Evolutionary conservation across 371 early-diverging fungal genomes (phyloP).

Genomic region (Smittium culicis): DNA sequence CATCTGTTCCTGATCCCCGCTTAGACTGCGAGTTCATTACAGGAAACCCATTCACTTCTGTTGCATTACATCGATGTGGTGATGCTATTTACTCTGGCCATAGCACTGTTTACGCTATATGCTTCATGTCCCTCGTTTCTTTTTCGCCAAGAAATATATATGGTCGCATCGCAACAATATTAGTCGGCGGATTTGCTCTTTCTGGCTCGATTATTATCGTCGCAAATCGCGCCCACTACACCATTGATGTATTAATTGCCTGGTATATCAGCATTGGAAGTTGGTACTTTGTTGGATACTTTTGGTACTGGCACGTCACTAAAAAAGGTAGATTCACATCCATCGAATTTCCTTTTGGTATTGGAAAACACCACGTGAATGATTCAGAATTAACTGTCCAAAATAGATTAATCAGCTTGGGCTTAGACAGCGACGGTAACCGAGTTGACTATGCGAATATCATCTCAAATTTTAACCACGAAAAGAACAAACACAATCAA

Average conservation of each 20-base stretch:
- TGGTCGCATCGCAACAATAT: slow-evolving; percentile 23
- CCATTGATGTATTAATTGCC: slow-evolving; percentile 40
- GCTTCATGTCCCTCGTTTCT: slow-evolving; percentile 38
- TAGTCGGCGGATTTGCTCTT: slow-evolving; percentile 31
- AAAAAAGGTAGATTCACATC: slow-evolving; percentile 24
- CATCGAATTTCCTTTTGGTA: slow-evolving; percentile 30
- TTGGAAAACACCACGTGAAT: slow-evolving; percentile 22
- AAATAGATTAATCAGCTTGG: slow-evolving; percentile 1
- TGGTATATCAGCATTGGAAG: slow-evolving; percentile 38
- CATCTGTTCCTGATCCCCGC: slow-evolving; percentile 42
- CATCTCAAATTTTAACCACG: not conserved
- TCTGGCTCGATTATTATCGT: slow-evolving; percentile 38
- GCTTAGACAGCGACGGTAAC: not conserved
- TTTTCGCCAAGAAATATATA: slow-evolving; percentile 28
- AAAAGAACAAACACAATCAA: not conserved
- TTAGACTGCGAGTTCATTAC: slow-evolving; percentile 33
- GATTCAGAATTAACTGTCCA: slow-evolving; percentile 18
- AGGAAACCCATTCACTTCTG: slow-evolving; percentile 36
- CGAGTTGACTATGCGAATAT: not conserved
- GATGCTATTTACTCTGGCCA: slow-evolving; percentile 46
- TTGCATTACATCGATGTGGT: slow-evolving; percentile 40
- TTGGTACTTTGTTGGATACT: slow-evolving; percentile 35
- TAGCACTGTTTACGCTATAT: slow-evolving; percentile 39
- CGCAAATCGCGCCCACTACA: slow-evolving; percentile 45
- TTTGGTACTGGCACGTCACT: slow-evolving; percentile 35